These are phyloP conservation scores for Agastache rugosa DNA, from an alignment of 257 asterid genomes.

Conservation along the genomic window DNA sequence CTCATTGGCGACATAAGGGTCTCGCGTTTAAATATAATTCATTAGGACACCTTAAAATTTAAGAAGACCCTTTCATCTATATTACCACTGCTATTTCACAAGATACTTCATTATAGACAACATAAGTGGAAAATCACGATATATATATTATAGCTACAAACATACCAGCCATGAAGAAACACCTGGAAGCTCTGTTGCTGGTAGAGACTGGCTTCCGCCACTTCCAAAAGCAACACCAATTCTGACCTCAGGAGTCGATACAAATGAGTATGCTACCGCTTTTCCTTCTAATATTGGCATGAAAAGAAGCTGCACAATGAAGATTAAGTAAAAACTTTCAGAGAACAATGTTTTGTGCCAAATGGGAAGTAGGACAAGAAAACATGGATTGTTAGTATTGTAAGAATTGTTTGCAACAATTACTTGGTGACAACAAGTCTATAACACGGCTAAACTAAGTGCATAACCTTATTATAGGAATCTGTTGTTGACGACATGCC, in stretches of 20 bases:
- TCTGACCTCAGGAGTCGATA: constrained; percentile 89
- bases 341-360: constrained; percentile 2
- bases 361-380: background rate
- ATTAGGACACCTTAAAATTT: background rate
- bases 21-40: background rate
- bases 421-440: background rate
- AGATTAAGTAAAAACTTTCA: constrained; percentile 18
- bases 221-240: constrained; percentile 94
- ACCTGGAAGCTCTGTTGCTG: constrained; percentile 97
- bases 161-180: constrained; percentile 99
- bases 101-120: constrained; percentile 7
- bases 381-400: background rate
- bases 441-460: background rate
- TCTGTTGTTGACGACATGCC: background rate
- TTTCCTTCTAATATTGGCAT: constrained; percentile 92
- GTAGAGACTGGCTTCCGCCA: constrained; percentile 96
- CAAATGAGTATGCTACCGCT: constrained; percentile 80
- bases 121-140: background rate
- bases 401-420: background rate
- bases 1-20: background rate
- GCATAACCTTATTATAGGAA: background rate
- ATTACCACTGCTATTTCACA: background rate
- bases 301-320: constrained; percentile 68
- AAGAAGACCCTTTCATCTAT: background rate
- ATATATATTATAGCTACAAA: background rate